Evolutionary conservation across 108 stramenopile genomes (phyloP).

Genomic region (Nitzschia sp.): DNA sequence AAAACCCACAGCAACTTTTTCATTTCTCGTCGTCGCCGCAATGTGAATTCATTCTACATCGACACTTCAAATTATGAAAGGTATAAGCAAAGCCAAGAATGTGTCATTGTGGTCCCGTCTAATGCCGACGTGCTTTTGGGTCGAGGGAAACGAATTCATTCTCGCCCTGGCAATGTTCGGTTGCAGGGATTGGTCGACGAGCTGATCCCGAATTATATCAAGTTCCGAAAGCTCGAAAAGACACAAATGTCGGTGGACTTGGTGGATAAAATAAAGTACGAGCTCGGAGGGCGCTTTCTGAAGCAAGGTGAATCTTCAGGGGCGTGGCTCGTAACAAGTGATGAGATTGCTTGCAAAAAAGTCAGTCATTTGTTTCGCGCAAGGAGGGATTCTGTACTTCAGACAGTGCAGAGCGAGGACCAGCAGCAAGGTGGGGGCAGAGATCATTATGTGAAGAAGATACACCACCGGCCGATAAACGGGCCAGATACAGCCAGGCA

Average conservation of each 20-base stretch:
- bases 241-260: background rate
- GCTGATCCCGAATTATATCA: background rate
- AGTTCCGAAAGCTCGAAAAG: background rate
- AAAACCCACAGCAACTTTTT: no score
- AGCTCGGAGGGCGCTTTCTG: constrained; percentile 20
- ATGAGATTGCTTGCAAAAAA: background rate
- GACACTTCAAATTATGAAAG: no score
- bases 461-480: no score
- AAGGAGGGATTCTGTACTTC: background rate
- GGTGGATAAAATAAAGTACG: constrained; percentile 4
- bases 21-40: no score
- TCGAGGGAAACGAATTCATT: constrained; percentile 76
- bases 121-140: constrained; percentile 59
- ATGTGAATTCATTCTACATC: no score
- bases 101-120: background rate
- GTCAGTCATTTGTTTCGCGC: background rate
- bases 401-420: background rate
- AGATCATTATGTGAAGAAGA: background rate
- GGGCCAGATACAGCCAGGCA: no score
- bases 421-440: background rate
- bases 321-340: background rate
- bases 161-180: constrained; percentile 62
- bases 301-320: constrained; percentile 11
- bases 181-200: constrained; percentile 72
- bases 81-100: no score